Conservation (phyloP, 768 basidiomycete genomes). For the Paxillus ammoniavirescens region DNA sequence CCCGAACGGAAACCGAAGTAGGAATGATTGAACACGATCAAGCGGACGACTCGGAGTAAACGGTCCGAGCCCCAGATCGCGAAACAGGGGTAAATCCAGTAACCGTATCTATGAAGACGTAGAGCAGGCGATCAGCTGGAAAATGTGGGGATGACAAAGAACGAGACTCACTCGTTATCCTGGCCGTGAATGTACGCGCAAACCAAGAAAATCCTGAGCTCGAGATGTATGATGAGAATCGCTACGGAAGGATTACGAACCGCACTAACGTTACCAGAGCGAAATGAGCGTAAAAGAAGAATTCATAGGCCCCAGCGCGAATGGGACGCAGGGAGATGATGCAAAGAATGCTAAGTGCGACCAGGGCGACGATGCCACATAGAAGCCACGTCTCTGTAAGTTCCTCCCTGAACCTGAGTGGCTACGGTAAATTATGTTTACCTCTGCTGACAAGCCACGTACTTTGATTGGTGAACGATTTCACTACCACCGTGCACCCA, state of each 20-base stretch:
- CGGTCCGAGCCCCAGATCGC: slow-evolving; percentile 54
- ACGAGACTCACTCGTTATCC: slow-evolving; percentile 1
- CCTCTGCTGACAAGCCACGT: neutral
- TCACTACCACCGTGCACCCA: slow-evolving; percentile 49
- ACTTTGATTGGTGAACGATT: slow-evolving; percentile 21
- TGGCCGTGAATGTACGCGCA: slow-evolving; percentile 31
- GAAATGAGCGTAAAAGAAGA: slow-evolving; percentile 48
- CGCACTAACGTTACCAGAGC: slow-evolving; percentile 34
- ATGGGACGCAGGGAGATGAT: slow-evolving; percentile 47
- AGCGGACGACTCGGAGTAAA: slow-evolving; percentile 39
- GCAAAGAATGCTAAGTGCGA: slow-evolving; percentile 40
- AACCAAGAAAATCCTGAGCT: slow-evolving; percentile 29
- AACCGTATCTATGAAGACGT: slow-evolving; percentile 10
- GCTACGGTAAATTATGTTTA: neutral
- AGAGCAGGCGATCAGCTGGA: slow-evolving; percentile 41
- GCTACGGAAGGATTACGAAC: neutral
- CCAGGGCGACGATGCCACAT: slow-evolving; percentile 32
- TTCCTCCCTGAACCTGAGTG: slow-evolving; percentile 3
- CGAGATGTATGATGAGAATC: neutral
- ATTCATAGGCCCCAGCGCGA: slow-evolving; percentile 43
- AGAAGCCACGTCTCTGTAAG: slow-evolving; percentile 16
- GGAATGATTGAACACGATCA: slow-evolving; percentile 40
- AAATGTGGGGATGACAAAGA: slow-evolving; percentile 8
- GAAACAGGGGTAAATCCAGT: slow-evolving; percentile 48
- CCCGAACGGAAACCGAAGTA: slow-evolving; percentile 28